Percentiles rank a stretch among this genome's conserved stretches.
These are phyloP conservation scores for Leishmania aethiopica DNA, from an alignment of 208 protist species.

Conservation along the genomic window DNA sequence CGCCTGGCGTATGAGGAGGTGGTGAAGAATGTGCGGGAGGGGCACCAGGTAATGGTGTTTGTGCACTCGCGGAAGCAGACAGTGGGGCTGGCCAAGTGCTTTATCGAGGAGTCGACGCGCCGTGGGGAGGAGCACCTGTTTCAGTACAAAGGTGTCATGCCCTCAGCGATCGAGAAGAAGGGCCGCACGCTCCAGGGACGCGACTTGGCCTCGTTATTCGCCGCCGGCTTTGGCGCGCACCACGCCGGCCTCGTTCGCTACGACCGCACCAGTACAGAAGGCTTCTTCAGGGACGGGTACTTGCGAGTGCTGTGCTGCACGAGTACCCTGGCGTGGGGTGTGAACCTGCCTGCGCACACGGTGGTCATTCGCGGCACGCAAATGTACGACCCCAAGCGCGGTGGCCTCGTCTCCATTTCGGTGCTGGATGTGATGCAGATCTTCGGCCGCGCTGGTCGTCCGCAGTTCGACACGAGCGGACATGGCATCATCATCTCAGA, in stretches of 20 bases:
- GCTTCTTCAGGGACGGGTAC: constrained; percentile 94
- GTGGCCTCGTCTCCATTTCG: constrained; percentile 96
- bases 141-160: constrained; percentile 49
- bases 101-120: constrained; percentile 87
- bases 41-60: constrained; percentile 99
- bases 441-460: constrained; percentile 98
- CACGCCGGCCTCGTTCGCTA: constrained; percentile 96
- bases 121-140: constrained; percentile 69
- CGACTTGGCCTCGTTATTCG: constrained; percentile 91
- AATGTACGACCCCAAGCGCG: constrained; percentile 95
- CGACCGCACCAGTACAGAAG: constrained; percentile 96
- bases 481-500: constrained; percentile 98
- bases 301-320: constrained; percentile 98
- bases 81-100: constrained; percentile 85
- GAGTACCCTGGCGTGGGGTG: constrained; percentile 99
- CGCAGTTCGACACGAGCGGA: constrained; percentile 98
- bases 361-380: constrained; percentile 99
- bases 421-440: constrained; percentile 99
- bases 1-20: constrained; percentile 82
- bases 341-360: constrained; percentile 99
- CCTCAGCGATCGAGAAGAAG: constrained; percentile 45
- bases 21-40: constrained; percentile 81
- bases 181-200: constrained; percentile 73
- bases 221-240: constrained; percentile 94
- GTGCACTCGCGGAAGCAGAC: constrained; percentile 99